phyloP scores from a whole-genome alignment of 1,284 basidiomycete species.

The Microbotryomycetes sp. region DNA sequence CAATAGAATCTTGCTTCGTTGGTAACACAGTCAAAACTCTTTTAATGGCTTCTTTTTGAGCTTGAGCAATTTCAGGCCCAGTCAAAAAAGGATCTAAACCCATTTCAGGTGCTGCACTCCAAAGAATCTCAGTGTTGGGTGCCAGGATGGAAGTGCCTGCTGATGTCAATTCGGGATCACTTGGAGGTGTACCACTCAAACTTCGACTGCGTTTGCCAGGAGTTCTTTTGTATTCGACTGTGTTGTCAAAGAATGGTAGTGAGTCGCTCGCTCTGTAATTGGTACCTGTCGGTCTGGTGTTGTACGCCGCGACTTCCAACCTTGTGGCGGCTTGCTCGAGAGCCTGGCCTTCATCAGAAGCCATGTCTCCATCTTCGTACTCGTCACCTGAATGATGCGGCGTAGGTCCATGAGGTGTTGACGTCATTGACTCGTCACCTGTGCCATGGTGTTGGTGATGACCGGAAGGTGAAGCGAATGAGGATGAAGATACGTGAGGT shows the following conservation, averaged over 20 bases:
- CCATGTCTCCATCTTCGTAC: slow-evolving; percentile 3
- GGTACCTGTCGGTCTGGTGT: background rate
- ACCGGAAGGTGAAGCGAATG: slow-evolving; percentile 19
- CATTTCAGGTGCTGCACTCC: slow-evolving; percentile 3
- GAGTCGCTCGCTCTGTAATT: slow-evolving; percentile 14
- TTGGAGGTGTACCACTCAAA: background rate
- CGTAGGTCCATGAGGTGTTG: slow-evolving; percentile 10
- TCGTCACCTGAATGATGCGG: slow-evolving; percentile 11
- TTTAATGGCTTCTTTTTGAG: slow-evolving; percentile 2
- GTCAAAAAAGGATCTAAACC: slow-evolving; percentile 18
- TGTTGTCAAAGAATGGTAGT: slow-evolving; percentile 23
- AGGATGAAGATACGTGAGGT: slow-evolving; percentile 20
- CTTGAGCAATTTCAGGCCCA: slow-evolving; percentile 10
- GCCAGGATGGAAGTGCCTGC: slow-evolving; percentile 17
- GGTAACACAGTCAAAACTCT: slow-evolving; percentile 14
- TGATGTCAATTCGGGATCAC: slow-evolving; percentile 4
- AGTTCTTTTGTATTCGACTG: background rate
- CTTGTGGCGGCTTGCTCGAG: background rate
- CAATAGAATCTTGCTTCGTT: slow-evolving; percentile 1
- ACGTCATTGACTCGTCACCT: slow-evolving; percentile 7
- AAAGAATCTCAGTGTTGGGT: background rate
- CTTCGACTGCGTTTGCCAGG: background rate
- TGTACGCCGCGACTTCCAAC: slow-evolving; percentile 1
- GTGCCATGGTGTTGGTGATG: no score
- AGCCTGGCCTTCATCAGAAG: background rate